phyloP scores from a whole-genome alignment of 495 filamentous ascomycete genomes.

The Lophiostoma macrostomum region DNA sequence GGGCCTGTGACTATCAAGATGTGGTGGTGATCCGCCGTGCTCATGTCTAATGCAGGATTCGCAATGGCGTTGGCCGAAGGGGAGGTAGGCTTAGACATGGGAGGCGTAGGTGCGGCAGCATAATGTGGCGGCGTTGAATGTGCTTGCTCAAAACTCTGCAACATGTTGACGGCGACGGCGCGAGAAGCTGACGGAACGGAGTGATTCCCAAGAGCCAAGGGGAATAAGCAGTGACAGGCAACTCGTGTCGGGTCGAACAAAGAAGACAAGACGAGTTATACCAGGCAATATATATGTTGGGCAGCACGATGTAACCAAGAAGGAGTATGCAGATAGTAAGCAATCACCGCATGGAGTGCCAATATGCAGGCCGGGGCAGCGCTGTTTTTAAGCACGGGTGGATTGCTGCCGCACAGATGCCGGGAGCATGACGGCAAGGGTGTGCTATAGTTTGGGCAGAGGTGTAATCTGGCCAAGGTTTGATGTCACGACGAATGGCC shows the following conservation, averaged over 20 bases:
- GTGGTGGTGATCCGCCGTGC: slow-evolving; percentile 56
- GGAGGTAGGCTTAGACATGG: slow-evolving; percentile 5
- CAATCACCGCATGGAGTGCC: slow-evolving; percentile 13
- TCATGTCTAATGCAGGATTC: slow-evolving; percentile 11
- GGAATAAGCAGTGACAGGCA: neutral
- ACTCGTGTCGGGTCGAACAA: slow-evolving; percentile 2
- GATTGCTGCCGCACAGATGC: slow-evolving; percentile 11
- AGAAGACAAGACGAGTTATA: slow-evolving; percentile 5
- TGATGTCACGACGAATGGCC: slow-evolving; percentile 30
- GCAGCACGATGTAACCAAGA: slow-evolving; percentile 19
- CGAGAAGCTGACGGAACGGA: neutral
- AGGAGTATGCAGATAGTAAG: slow-evolving; percentile 5
- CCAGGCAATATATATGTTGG: slow-evolving; percentile 20
- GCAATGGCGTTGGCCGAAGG: slow-evolving; percentile 3
- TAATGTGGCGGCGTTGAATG: slow-evolving; percentile 20
- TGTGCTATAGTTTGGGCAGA: slow-evolving; percentile 23
- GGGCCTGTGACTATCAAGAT: slow-evolving; percentile 98
- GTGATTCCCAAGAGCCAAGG: neutral
- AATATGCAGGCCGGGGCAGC: slow-evolving; percentile 16
- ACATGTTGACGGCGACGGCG: slow-evolving; percentile 20
- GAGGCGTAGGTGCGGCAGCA: slow-evolving; percentile 16
- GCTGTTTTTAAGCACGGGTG: slow-evolving; percentile 11
- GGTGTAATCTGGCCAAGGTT: slow-evolving; percentile 23
- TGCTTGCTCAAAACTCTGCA: slow-evolving; percentile 27
- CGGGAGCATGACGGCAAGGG: slow-evolving; percentile 31